Evolutionary conservation across 169 alveolate genomes (phyloP).

Genomic region (Hammondia hammondi): DNA sequence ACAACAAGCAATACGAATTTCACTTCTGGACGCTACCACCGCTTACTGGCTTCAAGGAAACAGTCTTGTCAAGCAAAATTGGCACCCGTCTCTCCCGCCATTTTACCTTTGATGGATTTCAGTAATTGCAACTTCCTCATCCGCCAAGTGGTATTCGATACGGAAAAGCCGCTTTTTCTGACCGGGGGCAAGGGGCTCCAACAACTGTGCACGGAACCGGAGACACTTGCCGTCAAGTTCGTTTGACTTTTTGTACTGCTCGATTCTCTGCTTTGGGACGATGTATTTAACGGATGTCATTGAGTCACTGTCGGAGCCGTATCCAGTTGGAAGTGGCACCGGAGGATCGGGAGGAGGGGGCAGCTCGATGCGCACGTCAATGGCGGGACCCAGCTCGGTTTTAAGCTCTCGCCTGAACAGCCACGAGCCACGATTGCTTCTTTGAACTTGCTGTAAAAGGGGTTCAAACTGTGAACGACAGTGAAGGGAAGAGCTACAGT

Average conservation of each 20-base stretch:
- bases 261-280: constrained; percentile 81
- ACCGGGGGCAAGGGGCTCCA: constrained; percentile 84
- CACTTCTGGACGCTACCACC: too few relatives aligned
- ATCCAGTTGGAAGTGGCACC: constrained; percentile 87
- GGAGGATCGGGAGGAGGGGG: constrained; percentile 71
- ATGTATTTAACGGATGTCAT: constrained; percentile 80
- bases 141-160: constrained; percentile 64
- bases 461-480: not conserved
- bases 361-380: constrained; percentile 15
- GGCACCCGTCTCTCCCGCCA: too few relatives aligned
- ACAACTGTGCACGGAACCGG: constrained; percentile 83
- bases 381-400: constrained; percentile 46
- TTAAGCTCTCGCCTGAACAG: constrained; percentile 75
- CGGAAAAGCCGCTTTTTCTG: constrained; percentile 66
- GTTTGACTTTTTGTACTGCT: constrained; percentile 82
- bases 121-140: constrained; percentile 84
- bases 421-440: not conserved
- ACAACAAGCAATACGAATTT: too few relatives aligned
- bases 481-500: not conserved
- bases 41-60: not conserved
- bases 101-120: constrained; percentile 68
- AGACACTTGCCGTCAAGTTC: constrained; percentile 84
- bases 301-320: constrained; percentile 87
- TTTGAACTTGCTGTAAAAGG: too few relatives aligned
- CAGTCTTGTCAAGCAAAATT: not conserved